Evolutionary conservation across 768 basidiomycete genomes (phyloP).

Genomic region (Exsudoporus frostii): DNA sequence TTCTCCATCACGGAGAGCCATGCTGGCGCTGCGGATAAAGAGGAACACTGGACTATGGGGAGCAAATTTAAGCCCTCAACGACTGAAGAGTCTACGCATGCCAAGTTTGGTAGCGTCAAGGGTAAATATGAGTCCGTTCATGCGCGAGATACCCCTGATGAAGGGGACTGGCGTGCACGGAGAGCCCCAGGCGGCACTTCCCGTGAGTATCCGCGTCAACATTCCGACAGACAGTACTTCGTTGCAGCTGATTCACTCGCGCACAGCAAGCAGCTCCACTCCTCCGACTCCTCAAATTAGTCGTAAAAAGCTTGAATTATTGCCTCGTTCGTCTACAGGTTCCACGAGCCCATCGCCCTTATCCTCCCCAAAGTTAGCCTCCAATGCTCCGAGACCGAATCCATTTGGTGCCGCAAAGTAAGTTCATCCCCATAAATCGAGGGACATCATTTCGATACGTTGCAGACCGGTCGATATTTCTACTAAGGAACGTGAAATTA

Average conservation of each 20-base stretch:
- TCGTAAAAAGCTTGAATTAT: constrained; percentile 79
- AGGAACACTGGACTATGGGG: constrained; percentile 76
- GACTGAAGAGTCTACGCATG: constrained; percentile 37
- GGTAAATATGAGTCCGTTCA: constrained; percentile 55
- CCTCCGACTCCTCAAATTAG: constrained; percentile 79
- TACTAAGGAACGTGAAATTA: constrained; percentile 69
- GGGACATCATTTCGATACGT: constrained; percentile 7
- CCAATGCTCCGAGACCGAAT: constrained; percentile 51
- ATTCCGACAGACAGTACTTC: constrained; percentile 1
- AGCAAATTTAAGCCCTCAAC: constrained; percentile 64
- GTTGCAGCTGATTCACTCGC: constrained; percentile 6
- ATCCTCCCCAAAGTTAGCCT: constrained; percentile 71
- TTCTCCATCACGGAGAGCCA: constrained; percentile 46
- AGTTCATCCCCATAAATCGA: constrained; percentile 19
- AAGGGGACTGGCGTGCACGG: constrained; percentile 69
- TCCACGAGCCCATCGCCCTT: constrained; percentile 74
- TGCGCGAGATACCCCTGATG: constrained; percentile 51
- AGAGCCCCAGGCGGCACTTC: constrained; percentile 51
- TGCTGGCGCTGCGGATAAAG: constrained; percentile 62
- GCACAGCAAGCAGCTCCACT: constrained; percentile 62
- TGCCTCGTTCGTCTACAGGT: constrained; percentile 69
- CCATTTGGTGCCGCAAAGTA: constrained; percentile 90
- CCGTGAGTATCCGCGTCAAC: constrained; percentile 48
- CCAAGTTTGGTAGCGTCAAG: constrained; percentile 45
- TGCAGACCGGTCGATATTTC: constrained; percentile 84